A percentile compares a stretch with the other conserved stretches of the same genome.
Evolutionary conservation across 2,329 filamentous ascomycete species (phyloP).

Genomic region (Plenodomus lindquistii): DNA sequence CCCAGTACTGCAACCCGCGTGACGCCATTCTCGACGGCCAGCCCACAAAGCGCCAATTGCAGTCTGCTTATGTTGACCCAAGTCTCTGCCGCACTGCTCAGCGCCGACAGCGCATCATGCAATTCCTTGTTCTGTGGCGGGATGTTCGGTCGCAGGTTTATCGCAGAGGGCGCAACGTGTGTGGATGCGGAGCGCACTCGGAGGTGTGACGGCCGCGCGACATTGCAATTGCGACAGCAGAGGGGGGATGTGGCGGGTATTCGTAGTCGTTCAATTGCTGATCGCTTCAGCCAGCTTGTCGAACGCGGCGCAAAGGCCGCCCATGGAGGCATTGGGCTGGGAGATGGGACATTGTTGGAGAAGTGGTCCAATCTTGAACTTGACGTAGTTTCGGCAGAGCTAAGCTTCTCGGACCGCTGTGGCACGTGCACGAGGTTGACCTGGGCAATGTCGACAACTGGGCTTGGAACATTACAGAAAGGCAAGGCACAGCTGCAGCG

Average conservation of each 20-base stretch:
- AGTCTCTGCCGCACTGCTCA: constrained; percentile 64
- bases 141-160: constrained; percentile 58
- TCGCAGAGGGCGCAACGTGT: constrained; percentile 56
- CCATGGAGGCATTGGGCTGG: constrained; percentile 49
- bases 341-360: constrained; percentile 29
- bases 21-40: constrained; percentile 59
- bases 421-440: constrained; percentile 26
- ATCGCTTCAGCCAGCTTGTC: constrained; percentile 27
- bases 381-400: constrained; percentile 27
- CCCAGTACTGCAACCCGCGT: constrained; percentile 61
- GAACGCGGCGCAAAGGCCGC: constrained; percentile 42
- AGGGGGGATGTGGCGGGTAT: constrained; percentile 5
- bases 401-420: constrained; percentile 13
- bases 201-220: constrained; percentile 18
- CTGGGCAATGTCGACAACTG: background rate
- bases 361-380: constrained; percentile 22
- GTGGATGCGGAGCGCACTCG: constrained; percentile 43
- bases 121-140: constrained; percentile 61
- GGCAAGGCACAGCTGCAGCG: background rate
- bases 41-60: constrained; percentile 70
- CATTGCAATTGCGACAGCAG: constrained; percentile 36
- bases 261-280: constrained; percentile 31
- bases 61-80: constrained; percentile 71
- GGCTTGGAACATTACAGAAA: too few species aligned
- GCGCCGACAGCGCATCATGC: constrained; percentile 60